Conservation (phyloP, 1,284 basidiomycete species). For the Ceratobasidium sp. region DNA sequence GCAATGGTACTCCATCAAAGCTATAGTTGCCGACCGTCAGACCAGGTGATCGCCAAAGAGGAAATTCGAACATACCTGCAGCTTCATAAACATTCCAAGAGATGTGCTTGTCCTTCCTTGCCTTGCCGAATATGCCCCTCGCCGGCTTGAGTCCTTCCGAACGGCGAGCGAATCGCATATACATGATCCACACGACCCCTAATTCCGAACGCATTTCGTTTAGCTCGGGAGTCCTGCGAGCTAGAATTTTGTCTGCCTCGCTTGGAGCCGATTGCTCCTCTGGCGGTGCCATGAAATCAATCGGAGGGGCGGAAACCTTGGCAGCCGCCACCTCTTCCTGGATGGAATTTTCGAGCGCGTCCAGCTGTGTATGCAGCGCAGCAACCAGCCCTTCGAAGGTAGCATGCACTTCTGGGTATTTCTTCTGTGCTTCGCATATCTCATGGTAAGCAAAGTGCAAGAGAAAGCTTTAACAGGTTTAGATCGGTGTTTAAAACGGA, state of each 20-base stretch:
- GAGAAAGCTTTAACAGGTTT: constrained; percentile 73
- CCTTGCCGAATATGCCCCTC: constrained; percentile 84
- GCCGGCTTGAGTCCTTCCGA: constrained; percentile 87
- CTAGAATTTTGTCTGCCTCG: constrained; percentile 55
- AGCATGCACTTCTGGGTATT: constrained; percentile 75
- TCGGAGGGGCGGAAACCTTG: constrained; percentile 41
- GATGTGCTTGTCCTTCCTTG: constrained; percentile 85
- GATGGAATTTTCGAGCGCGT: constrained; percentile 70
- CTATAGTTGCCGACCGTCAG: constrained; percentile 59
- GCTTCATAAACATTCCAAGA: constrained; percentile 97
- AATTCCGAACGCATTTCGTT: constrained; percentile 62
- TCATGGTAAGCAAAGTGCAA: constrained; percentile 93
- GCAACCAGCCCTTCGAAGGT: constrained; percentile 80
- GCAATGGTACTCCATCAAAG: constrained; percentile 96
- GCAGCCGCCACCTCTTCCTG: constrained; percentile 50
- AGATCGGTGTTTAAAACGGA: constrained; percentile 14
- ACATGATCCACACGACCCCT: constrained; percentile 77
- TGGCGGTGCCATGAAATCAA: constrained; percentile 36
- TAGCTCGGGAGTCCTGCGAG: constrained; percentile 61
- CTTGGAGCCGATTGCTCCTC: constrained; percentile 47
- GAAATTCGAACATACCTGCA: constrained; percentile 69
- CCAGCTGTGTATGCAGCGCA: constrained; percentile 78
- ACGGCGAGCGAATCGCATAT: constrained; percentile 92
- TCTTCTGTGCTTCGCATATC: constrained; percentile 74
- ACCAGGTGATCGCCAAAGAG: neutral